Evolutionary conservation across 2,329 filamentous ascomycete genomes (phyloP).

Genomic region (Colletotrichum lentis): DNA sequence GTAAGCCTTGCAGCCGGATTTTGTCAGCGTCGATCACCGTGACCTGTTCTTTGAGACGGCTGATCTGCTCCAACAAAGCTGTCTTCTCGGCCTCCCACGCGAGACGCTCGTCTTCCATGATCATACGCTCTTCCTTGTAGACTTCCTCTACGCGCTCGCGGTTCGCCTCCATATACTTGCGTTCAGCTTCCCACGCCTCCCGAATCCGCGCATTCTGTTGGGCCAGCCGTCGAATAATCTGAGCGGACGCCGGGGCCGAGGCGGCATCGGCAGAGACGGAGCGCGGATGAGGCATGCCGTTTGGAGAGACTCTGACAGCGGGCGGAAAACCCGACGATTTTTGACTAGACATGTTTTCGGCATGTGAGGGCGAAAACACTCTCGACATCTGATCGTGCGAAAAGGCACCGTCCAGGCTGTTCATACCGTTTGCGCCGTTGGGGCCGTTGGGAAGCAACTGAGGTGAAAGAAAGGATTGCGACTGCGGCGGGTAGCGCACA

Average conservation of each 20-base stretch:
- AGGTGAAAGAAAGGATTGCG: constrained; percentile 42
- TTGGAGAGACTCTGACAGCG: constrained; percentile 43
- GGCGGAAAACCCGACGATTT: constrained; percentile 29
- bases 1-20: constrained; percentile 34
- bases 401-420: constrained; percentile 3
- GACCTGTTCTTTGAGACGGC: constrained; percentile 52
- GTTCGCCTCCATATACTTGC: constrained; percentile 62
- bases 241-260: constrained; percentile 42
- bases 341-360: constrained; percentile 9
- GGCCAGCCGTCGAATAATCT: constrained; percentile 52
- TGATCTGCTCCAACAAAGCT: constrained; percentile 52
- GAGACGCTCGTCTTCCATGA: constrained; percentile 61
- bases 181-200: constrained; percentile 63
- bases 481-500: constrained; percentile 39
- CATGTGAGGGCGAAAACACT: constrained; percentile 34
- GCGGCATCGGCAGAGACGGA: constrained; percentile 44
- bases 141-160: constrained; percentile 63
- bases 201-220: constrained; percentile 55
- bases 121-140: constrained; percentile 62
- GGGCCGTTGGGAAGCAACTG: constrained; percentile 30
- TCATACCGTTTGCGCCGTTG: constrained; percentile 16
- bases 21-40: constrained; percentile 50
- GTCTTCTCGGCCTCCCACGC: constrained; percentile 58
- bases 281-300: constrained; percentile 43
- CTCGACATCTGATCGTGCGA: constrained; percentile 31